Evolutionary conservation across 371 early-diverging fungal genomes (phyloP), one percentile per base, ranked within the genome.

Genomic region (Quaeritorhiza haematococci): DNA sequence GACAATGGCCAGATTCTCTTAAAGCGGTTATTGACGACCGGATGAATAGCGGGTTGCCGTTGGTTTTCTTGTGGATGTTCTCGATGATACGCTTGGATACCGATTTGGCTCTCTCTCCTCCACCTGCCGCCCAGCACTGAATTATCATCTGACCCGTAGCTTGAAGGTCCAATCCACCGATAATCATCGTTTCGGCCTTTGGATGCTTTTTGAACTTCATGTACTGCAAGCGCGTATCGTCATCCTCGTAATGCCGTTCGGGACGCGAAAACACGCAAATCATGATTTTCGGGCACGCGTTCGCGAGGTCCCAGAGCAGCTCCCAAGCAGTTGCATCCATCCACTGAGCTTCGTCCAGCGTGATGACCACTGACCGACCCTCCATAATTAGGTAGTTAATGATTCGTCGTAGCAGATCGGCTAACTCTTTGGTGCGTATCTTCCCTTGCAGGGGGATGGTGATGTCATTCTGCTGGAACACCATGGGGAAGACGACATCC

Each of bases 41-140:
- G 29, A 72, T 67, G 49, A 60, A 79, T 17, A 79, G 57, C 33
- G 80, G 80, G 50, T 75, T 79, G 21, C 80, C 80, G 47, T 63
- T 64, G 1, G 77, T 74, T 27, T 71, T 55, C 8, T 64, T 55
- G 60, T 61, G 62, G n/a, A 79, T 59, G 32, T 68, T 72, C 29
- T 71, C 59, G 3, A 59, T 56, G 21, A 79, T 60, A 2, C 33
- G 28, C 10, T 27, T 49, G 17, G 50, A 27, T 3, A 79, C 72
- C 6, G 38, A 49, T 19, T 43, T 56, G 29, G 67, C 55, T 19
- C 32, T 33, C 19, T 58, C 28, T 24, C 64, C 63, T n/a, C n/a
- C n/a, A n/a, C n/a, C n/a, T n/a, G n/a, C n/a, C 8, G 54, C 27
- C 74, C 74, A 76, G 1, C 57, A 45, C 0, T 41, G 24, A 0